Conservation (phyloP, 2,329 filamentous ascomycete genomes). For the Huntiella savannae region DNA sequence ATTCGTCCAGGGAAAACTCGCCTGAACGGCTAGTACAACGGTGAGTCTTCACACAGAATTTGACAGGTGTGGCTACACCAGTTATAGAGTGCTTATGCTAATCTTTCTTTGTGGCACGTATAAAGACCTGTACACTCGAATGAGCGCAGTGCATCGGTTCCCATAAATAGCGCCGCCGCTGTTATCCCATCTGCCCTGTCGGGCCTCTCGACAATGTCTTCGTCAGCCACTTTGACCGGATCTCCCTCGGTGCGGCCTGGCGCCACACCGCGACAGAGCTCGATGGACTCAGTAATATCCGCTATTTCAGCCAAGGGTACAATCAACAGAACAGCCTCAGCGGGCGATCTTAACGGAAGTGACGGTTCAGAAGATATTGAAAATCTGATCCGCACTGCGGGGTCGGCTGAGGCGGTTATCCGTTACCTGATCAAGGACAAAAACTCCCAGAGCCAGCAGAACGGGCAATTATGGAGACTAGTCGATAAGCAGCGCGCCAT, state of each 20-base stretch:
- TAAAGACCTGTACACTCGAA: conserved; percentile 5
- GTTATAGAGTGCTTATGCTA: neutral
- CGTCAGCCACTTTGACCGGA: conserved; percentile 5
- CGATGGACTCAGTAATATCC: conserved; percentile 86
- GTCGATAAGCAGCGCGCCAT: conserved; percentile 93
- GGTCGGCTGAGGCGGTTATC: conserved; percentile 76
- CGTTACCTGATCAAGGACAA: conserved; percentile 82
- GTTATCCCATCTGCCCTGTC: no score
- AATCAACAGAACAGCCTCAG: conserved; percentile 23
- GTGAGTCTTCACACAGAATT: neutral
- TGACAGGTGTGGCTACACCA: neutral
- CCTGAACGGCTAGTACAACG: neutral
- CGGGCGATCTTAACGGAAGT: conserved; percentile 36
- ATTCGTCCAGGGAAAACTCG: conserved; percentile 8
- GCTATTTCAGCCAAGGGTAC: conserved; percentile 41
- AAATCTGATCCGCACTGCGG: conserved; percentile 62
- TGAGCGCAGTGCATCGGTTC: conserved; percentile 8
- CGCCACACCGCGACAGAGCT: conserved; percentile 47
- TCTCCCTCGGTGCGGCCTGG: conserved; percentile 16
- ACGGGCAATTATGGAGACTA: conserved; percentile 80
- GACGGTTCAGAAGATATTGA: conserved; percentile 57
- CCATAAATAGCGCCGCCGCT: neutral
- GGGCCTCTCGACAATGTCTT: conserved; percentile 6
- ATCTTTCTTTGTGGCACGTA: neutral
- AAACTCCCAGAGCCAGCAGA: conserved; percentile 70